Evolutionary conservation across 805 yeast species (phyloP).

Genomic region (Starmerella kuoi): DNA sequence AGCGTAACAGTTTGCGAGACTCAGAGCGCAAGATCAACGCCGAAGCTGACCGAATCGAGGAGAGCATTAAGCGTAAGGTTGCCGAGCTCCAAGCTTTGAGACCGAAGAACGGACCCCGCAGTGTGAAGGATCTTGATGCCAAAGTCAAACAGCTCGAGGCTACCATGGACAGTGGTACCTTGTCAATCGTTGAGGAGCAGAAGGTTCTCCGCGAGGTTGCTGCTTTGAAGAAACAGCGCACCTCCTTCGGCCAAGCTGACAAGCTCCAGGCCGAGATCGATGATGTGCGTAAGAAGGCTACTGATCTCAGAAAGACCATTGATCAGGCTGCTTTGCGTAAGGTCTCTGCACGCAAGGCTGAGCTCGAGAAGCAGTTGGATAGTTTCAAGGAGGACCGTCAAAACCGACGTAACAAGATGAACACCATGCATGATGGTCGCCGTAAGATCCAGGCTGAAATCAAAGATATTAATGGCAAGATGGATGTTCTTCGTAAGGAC

Average conservation of each 20-base stretch:
- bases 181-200: slow-evolving; percentile 86
- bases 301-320: slow-evolving; percentile 58
- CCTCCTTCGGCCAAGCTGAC: slow-evolving; percentile 63
- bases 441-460: slow-evolving; percentile 55
- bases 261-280: slow-evolving; percentile 70
- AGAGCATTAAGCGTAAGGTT: slow-evolving; percentile 58
- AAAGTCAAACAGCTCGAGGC: slow-evolving; percentile 43
- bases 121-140: slow-evolving; percentile 30
- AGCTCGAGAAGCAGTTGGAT: slow-evolving; percentile 57
- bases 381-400: slow-evolving; percentile 52
- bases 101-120: slow-evolving; percentile 51
- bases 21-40: slow-evolving; percentile 39
- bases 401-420: slow-evolving; percentile 54
- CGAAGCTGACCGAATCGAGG: slow-evolving; percentile 61
- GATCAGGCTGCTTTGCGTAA: slow-evolving; percentile 48
- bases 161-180: slow-evolving; percentile 60
- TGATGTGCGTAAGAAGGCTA: slow-evolving; percentile 60
- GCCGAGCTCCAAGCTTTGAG: slow-evolving; percentile 60
- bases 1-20: slow-evolving; percentile 30
- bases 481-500: slow-evolving; percentile 38
- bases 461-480: slow-evolving; percentile 47
- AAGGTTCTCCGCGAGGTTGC: slow-evolving; percentile 74
- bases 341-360: slow-evolving; percentile 54
- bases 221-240: slow-evolving; percentile 64
- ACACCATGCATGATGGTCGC: slow-evolving; percentile 39